Evolutionary conservation across 306 rosid species (phyloP), one percentile per base, ranked within the genome.

Genomic region (Rosa multiflora): DNA sequence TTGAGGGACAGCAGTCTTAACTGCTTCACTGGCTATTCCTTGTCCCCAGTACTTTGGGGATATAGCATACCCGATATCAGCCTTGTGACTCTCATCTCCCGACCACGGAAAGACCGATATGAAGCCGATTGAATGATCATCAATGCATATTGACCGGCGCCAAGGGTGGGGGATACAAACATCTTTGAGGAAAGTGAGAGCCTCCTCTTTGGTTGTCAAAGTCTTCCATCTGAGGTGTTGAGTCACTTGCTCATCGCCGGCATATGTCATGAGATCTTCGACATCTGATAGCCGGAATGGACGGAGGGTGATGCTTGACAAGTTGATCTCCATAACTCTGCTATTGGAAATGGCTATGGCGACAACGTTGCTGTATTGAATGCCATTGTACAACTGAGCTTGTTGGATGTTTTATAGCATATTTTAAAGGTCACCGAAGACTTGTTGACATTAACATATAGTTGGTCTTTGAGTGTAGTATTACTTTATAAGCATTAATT

Each of bases 141-240:
- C 52, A 1, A 88, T 56, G 78, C 98, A 87, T 55, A 89, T 86
- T 4, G 90, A 88, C 7, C 86, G 81, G 9, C 80, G 80, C 92
- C 94, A 91, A 1, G 90, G 98, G 48, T 84, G 91, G 26, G 92
- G 91, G 4, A 89, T 87, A 73, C 90, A 91, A 5, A 86, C 83
- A 4, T 91, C 89, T 18, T 73, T 89, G 39, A 89, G 87, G 87
- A 82, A 89, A 59, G 26, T 51, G 81, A 83, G 48, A 10, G 91
- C 93, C 67, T 88, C 89, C 11, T 90, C 92, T 77, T 18, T 87
- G 2, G 88, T 83, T 72, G 74, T 79, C 66, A 76, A 82, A n/a
- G 89, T 85, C 48, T 85, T 78, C 88, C 86, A 81, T 70, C 82
- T 23, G 9, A 83, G 68, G 15, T 58, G 44, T 32, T 5, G 49